phyloP scores from a whole-genome alignment of 805 yeast species.

The Diddensiella caesifluorescens region DNA sequence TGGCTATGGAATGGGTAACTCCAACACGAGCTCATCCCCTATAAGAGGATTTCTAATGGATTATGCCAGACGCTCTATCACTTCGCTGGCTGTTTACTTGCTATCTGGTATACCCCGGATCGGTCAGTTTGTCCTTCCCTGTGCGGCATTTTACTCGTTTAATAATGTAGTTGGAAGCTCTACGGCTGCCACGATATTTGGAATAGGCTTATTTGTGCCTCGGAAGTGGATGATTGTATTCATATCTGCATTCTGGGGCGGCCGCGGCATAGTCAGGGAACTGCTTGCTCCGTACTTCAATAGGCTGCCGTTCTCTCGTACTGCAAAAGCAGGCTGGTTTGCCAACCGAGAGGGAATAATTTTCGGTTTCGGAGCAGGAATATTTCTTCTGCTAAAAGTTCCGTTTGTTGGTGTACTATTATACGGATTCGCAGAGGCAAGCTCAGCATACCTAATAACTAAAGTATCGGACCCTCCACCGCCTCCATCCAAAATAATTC shows the following conservation, averaged over 20 bases:
- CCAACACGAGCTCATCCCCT: neutral
- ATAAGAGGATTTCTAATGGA: constrained; percentile 11
- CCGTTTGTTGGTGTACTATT: constrained; percentile 45
- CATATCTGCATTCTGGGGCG: constrained; percentile 44
- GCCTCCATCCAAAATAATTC: constrained; percentile 15
- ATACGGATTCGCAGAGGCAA: constrained; percentile 50
- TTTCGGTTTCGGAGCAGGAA: constrained; percentile 50
- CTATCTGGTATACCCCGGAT: constrained; percentile 39
- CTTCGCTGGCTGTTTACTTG: constrained; percentile 33
- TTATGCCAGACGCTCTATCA: constrained; percentile 22
- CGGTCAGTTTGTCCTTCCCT: constrained; percentile 40
- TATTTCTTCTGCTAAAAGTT: constrained; percentile 39
- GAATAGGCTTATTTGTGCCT: constrained; percentile 35
- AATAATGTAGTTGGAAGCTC: constrained; percentile 43
- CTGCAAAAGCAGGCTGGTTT: constrained; percentile 46
- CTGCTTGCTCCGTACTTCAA: constrained; percentile 48
- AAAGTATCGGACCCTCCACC: constrained; percentile 48
- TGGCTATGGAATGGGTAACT: neutral
- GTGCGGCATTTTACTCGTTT: constrained; percentile 41
- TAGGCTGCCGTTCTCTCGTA: constrained; percentile 38
- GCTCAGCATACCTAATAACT: constrained; percentile 49
- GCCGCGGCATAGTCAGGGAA: constrained; percentile 41
- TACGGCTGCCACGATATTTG: constrained; percentile 38
- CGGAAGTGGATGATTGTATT: constrained; percentile 34
- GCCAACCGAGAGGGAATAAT: constrained; percentile 50